These are phyloP conservation scores for Fusarium sp. DNA, from an alignment of 2,329 filamentous ascomycete genomes.

Conservation along the genomic window DNA sequence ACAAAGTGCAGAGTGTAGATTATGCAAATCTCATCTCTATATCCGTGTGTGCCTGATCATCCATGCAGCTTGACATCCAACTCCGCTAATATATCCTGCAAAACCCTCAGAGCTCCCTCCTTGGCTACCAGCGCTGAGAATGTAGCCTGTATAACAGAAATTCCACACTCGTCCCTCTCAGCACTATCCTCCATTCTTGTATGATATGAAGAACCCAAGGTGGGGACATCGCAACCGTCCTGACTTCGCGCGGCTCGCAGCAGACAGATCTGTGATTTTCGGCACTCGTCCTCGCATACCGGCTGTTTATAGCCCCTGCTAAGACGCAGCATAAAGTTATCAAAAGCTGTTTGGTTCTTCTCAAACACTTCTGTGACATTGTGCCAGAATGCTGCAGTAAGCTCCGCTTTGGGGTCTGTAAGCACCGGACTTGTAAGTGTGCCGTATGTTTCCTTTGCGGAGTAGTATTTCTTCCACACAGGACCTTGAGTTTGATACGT, in stretches of 20 bases:
- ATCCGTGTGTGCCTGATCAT: neutral
- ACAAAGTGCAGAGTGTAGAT: neutral
- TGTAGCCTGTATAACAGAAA: constrained; percentile 44
- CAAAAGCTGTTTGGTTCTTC: constrained; percentile 55
- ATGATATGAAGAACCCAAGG: constrained; percentile 52
- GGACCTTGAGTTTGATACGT: constrained; percentile 59
- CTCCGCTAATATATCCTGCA: constrained; percentile 32
- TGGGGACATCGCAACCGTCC: constrained; percentile 60
- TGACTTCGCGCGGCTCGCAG: constrained; percentile 63
- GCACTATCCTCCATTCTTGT: constrained; percentile 36
- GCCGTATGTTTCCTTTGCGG: constrained; percentile 65
- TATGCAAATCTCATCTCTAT: neutral
- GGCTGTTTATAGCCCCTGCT: constrained; percentile 58
- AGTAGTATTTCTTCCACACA: constrained; percentile 67
- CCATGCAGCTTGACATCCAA: constrained; percentile 17
- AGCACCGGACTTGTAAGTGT: constrained; percentile 56
- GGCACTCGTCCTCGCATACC: constrained; percentile 57
- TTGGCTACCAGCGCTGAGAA: constrained; percentile 44
- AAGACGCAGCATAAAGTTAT: constrained; percentile 60
- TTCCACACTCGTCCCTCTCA: constrained; percentile 47
- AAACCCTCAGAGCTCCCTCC: constrained; percentile 40
- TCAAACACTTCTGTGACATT: constrained; percentile 63
- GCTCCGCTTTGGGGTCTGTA: constrained; percentile 53
- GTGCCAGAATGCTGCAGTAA: constrained; percentile 70
- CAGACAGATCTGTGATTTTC: constrained; percentile 61